phyloP scores from a whole-genome alignment of 305 asterid species.

The Fraxinus velutina region DNA sequence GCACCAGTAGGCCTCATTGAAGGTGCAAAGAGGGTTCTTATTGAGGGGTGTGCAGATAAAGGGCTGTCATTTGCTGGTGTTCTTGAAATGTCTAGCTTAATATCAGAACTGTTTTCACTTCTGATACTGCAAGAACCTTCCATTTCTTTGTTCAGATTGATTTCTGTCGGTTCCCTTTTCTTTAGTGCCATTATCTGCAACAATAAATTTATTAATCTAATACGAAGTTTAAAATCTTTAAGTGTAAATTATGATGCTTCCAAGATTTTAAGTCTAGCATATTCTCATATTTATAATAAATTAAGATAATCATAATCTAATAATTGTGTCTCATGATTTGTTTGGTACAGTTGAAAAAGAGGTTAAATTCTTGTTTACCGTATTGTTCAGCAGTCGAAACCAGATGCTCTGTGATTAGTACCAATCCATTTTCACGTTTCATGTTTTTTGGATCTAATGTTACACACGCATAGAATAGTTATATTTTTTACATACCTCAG shows the following conservation, averaged over 20 bases:
- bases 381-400: background rate
- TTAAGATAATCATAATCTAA: background rate
- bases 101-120: conserved; percentile 62
- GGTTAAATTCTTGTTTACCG: background rate
- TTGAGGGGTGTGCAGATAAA: conserved; percentile 18
- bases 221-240: background rate
- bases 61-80: conserved; percentile 51
- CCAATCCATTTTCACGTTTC: background rate
- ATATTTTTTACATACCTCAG: conserved; percentile 31
- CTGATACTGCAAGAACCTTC: conserved; percentile 66
- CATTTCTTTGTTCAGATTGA: conserved; percentile 69
- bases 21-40: conserved; percentile 37
- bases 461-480: background rate
- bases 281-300: background rate
- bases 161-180: conserved; percentile 55
- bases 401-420: background rate
- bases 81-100: conserved; percentile 50
- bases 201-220: conserved; percentile 19
- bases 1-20: conserved; percentile 33
- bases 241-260: background rate
- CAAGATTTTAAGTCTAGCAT: background rate
- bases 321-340: background rate
- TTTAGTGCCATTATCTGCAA: conserved; percentile 57
- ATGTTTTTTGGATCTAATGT: background rate
- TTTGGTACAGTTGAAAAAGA: background rate